These are phyloP conservation scores for Rubroboletus satanas DNA, from an alignment of 768 basidiomycete genomes.

Conservation along the genomic window DNA sequence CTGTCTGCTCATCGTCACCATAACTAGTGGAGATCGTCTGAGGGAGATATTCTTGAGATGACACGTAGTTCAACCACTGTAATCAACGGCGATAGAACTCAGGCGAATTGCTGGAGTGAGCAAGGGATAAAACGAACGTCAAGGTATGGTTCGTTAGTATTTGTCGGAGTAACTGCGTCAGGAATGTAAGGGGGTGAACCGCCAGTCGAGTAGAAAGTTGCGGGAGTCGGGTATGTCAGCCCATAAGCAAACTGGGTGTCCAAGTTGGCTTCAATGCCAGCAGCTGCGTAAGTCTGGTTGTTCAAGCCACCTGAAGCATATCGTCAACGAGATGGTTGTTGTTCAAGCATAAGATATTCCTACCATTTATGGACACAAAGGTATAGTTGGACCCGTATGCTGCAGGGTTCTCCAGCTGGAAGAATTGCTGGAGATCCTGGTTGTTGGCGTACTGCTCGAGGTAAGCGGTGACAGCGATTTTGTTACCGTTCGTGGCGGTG, in stretches of 20 bases:
- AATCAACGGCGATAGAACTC: conserved; percentile 2
- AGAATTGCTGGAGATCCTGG: conserved; percentile 51
- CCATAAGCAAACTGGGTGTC: conserved; percentile 69
- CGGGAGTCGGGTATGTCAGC: conserved; percentile 56
- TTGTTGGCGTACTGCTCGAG: conserved; percentile 52
- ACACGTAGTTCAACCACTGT: conserved; percentile 63
- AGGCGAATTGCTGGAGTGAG: neutral
- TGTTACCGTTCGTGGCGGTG: conserved; percentile 40
- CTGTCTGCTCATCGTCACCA: conserved; percentile 68
- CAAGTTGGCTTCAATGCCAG: conserved; percentile 63
- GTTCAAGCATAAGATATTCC: neutral
- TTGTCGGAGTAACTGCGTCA: conserved; percentile 36
- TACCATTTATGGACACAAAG: conserved; percentile 54
- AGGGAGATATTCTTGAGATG: conserved; percentile 43
- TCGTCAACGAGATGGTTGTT: conserved; percentile 4
- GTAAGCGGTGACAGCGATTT: conserved; percentile 54
- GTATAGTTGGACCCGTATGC: conserved; percentile 51
- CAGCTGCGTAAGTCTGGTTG: conserved; percentile 47
- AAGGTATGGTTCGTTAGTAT: conserved; percentile 50
- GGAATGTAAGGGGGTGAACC: conserved; percentile 59
- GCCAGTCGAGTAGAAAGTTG: conserved; percentile 58
- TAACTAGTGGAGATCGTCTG: conserved; percentile 70
- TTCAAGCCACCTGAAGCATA: conserved; percentile 51
- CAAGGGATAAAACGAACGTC: conserved; percentile 30
- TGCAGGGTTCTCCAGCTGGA: conserved; percentile 42